phyloP scores from a whole-genome alignment of 2,329 filamentous ascomycete genomes.

The Diaporthe sp. region DNA sequence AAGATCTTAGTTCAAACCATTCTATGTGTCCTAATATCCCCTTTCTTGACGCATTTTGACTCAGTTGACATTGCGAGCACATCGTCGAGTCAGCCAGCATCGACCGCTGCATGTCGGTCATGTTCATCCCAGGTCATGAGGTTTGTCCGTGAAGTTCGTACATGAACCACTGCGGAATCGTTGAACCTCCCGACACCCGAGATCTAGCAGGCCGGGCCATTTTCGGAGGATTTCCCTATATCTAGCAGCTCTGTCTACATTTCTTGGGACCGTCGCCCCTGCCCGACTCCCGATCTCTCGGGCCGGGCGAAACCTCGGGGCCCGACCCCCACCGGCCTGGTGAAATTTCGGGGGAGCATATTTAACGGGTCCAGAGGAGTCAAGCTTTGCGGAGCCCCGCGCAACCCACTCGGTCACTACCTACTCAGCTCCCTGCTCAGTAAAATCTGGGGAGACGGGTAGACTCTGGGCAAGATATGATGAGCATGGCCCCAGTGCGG shows the following conservation, averaged over 20 bases:
- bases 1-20: neutral
- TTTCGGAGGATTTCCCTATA: neutral
- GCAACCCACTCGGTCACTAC: neutral
- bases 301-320: slow-evolving; percentile 3
- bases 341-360: slow-evolving; percentile 1
- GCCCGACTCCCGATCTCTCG: neutral
- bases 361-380: slow-evolving; percentile 2
- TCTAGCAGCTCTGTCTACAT: neutral
- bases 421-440: neutral
- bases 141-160: neutral
- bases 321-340: neutral
- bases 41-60: neutral
- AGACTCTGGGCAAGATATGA: neutral
- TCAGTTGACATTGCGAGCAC: neutral
- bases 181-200: neutral
- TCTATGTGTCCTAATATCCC: neutral
- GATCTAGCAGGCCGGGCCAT: neutral
- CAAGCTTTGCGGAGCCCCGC: slow-evolving; percentile 11
- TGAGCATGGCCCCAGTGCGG: neutral
- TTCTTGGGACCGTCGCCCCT: neutral
- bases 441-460: neutral
- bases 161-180: neutral
- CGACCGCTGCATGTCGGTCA: neutral
- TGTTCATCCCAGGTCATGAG: neutral
- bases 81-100: neutral